Evolutionary conservation across 768 basidiomycete species (phyloP), one percentile per base, ranked within the genome.

Genomic region (Leccinum arenicola): DNA sequence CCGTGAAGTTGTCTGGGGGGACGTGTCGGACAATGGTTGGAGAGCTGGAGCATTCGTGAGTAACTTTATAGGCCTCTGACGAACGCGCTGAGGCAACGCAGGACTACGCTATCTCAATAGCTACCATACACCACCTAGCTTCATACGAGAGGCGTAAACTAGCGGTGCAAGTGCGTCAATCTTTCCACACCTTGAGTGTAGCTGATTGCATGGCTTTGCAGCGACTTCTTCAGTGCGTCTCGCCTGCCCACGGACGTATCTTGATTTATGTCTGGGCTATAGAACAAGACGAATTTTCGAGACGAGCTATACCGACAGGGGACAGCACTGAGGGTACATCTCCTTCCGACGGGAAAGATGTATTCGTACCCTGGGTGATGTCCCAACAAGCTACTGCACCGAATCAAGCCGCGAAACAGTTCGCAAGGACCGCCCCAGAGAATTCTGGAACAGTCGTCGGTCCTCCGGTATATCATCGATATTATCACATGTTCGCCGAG

Each of bases 51-150:
- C 81, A 21, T 98, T 98, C 70, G 95, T 96, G 67, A 69, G 87
- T 80, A 14, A 15, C 12, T 6, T 27, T 38, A 4, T 12, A 23
- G 35, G 11, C 9, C 4, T 19, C 45, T 65, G n/a, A 1, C 14
- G 25, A 61, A 10, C 27, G 14, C 15, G 14, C 58, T 57, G 56
- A 61, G 51, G 25, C 38, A 23, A 58, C n/a, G 19, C 64, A 98
- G 95, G 94, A 98, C 77, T 97, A 93, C 66, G 91, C 91, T 2
- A 95, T 99, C 52, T 97, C 95, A 4, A 95, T 99, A 62, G 97
- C 97, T 27, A 98, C 96, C 2, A 92, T 98, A 50, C 97, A 99
- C 68, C 97, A 99, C 73, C 80, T 99, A 6, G 86, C 94, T 3
- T 96, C 94, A 0, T 79, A 81, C 10, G 80, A 82, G 56, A 83